phyloP scores from a whole-genome alignment of 2,329 filamentous ascomycete species.

The Meredithiella fracta region DNA sequence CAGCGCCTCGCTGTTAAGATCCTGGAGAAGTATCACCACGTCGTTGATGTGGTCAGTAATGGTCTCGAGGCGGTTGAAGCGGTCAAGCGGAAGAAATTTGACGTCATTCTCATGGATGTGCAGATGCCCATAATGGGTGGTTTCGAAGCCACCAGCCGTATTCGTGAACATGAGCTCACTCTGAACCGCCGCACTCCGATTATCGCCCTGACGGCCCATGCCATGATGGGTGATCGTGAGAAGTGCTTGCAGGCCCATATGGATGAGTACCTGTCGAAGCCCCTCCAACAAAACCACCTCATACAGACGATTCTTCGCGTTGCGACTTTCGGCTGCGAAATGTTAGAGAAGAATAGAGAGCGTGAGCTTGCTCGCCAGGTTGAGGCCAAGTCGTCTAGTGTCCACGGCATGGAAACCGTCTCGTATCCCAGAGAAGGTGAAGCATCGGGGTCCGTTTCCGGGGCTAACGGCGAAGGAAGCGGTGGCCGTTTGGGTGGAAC shows the following conservation, averaged over 20 bases:
- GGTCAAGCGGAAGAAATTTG: conserved; percentile 83
- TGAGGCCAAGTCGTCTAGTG: conserved; percentile 27
- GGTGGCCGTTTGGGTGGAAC: too few species aligned
- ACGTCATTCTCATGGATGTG: conserved; percentile 97
- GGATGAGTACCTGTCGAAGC: conserved; percentile 97
- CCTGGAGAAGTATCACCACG: conserved; percentile 88
- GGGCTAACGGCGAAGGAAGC: too few species aligned
- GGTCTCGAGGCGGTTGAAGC: conserved; percentile 83
- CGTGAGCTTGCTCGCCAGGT: conserved; percentile 37
- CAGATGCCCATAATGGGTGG: conserved; percentile 99
- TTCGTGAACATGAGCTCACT: conserved; percentile 81
- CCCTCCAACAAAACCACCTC: conserved; percentile 87
- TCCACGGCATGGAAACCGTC: conserved; percentile 3
- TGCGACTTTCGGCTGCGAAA: conserved; percentile 70
- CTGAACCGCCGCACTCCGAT: conserved; percentile 77
- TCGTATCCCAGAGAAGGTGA: too few species aligned
- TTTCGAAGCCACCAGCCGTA: conserved; percentile 93
- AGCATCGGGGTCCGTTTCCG: too few species aligned
- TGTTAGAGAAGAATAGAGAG: conserved; percentile 61
- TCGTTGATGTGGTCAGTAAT: conserved; percentile 85
- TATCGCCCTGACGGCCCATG: conserved; percentile 90
- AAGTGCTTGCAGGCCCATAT: conserved; percentile 98
- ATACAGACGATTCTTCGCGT: conserved; percentile 97
- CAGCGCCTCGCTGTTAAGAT: conserved; percentile 94
- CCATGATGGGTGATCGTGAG: conserved; percentile 95